Evolutionary conservation across 1,284 basidiomycete genomes (phyloP).

Genomic region (Cutaneotrichosporon daszewskae): DNA sequence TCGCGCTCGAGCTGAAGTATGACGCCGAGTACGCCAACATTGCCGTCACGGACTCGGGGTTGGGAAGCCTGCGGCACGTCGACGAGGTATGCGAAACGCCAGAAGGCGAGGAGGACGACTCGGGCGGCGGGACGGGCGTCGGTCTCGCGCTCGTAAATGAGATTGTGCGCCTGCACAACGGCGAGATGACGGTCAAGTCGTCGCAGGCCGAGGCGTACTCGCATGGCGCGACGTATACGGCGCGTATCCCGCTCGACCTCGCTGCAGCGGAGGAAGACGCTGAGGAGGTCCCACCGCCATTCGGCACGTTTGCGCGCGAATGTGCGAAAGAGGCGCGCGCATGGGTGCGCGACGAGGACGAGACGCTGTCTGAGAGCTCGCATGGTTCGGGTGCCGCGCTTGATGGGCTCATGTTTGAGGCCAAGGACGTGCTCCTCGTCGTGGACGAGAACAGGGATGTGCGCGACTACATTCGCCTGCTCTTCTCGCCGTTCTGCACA

Average conservation of each 20-base stretch:
- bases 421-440: slow-evolving; percentile 23
- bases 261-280: too few species aligned
- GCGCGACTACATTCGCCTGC: slow-evolving; percentile 24
- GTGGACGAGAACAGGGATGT: slow-evolving; percentile 30
- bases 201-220: not conserved
- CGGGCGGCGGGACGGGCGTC: slow-evolving; percentile 7
- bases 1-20: slow-evolving; percentile 20
- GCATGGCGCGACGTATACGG: slow-evolving; percentile 16
- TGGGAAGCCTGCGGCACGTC: too few species aligned
- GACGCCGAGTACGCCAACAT: slow-evolving; percentile 19
- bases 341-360: not conserved
- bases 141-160: slow-evolving; percentile 32
- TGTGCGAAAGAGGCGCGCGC: slow-evolving; percentile 1
- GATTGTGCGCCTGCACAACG: slow-evolving; percentile 48
- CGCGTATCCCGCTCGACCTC: slow-evolving; percentile 13
- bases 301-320: slow-evolving; percentile 14
- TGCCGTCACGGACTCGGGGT: slow-evolving; percentile 38
- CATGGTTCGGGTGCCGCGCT: not conserved
- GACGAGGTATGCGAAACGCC: not conserved
- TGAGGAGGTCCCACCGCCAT: slow-evolving; percentile 4
- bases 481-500: slow-evolving; percentile 34
- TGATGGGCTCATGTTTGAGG: slow-evolving; percentile 21
- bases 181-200: slow-evolving; percentile 28
- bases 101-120: not conserved
- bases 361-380: not conserved